Conservation (phyloP, 179 eudicot species). For the Beta macrorhiza region DNA sequence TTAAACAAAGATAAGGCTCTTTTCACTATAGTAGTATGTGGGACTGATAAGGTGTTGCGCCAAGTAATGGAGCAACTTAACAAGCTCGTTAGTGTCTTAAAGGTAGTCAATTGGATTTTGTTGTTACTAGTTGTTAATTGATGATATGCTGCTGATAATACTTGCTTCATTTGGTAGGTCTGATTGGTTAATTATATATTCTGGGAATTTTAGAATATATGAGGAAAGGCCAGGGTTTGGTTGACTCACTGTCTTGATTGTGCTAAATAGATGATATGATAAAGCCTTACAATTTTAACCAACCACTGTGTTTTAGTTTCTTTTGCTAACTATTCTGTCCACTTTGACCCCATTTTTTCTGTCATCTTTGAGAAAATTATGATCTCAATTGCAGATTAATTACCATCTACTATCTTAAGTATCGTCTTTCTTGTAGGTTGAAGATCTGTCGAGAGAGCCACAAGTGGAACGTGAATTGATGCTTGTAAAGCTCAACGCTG, state of each 20-base stretch:
- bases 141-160: not conserved
- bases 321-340: not conserved
- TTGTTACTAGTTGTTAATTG: not conserved
- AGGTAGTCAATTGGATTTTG: conserved; percentile 40
- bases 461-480: conserved; percentile 93
- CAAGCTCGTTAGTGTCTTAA: conserved; percentile 84
- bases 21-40: conserved; percentile 82
- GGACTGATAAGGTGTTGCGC: conserved; percentile 75
- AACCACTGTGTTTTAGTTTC: not conserved
- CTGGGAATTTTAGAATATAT: not conserved
- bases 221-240: not conserved
- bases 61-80: conserved; percentile 90
- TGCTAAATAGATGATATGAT: not conserved
- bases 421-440: conserved; percentile 51
- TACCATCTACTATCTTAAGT: not conserved
- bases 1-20: conserved; percentile 90
- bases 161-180: not conserved
- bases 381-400: not conserved
- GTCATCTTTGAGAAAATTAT: not conserved
- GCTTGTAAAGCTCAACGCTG: conserved; percentile 79
- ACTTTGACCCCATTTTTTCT: not conserved
- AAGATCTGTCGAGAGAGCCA: conserved; percentile 80
- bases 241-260: not conserved
- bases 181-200: not conserved
- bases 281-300: not conserved